Evolutionary conservation across 257 asterid species (phyloP).

Genomic region (Lycium barbarum): DNA sequence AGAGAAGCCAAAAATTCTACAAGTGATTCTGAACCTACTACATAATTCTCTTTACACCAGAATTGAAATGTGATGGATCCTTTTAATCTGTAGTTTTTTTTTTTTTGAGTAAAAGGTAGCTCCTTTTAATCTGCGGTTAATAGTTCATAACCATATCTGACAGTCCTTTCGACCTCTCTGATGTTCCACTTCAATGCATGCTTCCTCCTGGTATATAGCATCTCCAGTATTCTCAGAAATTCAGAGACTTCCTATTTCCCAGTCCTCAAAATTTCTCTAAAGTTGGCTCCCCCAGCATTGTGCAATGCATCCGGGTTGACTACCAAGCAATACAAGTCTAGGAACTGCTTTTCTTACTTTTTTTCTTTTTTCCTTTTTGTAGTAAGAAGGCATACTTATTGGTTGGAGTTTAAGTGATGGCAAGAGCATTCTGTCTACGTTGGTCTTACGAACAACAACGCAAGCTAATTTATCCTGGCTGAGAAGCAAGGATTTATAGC

Average conservation of each 20-base stretch:
- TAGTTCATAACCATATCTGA: conserved; percentile 4
- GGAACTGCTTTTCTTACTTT: not conserved
- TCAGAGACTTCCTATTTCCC: not conserved
- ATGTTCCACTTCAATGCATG: not conserved
- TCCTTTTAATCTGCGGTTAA: not conserved
- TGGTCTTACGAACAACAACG: not conserved
- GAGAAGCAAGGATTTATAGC: conserved; percentile 3
- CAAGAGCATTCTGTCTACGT: conserved; percentile 3
- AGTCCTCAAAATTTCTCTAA: not conserved
- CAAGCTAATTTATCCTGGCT: not conserved
- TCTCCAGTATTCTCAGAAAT: conserved; percentile 1
- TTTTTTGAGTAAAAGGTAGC: too few species aligned
- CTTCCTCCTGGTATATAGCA: conserved; percentile 3
- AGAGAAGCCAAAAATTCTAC: not conserved
- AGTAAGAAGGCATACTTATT: too few species aligned
- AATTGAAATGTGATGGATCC: not conserved
- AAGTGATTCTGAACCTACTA: not conserved
- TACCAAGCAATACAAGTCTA: not conserved
- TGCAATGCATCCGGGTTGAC: conserved; percentile 7
- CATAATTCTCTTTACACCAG: too few species aligned
- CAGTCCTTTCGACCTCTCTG: not conserved
- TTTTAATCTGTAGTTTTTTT: not conserved
- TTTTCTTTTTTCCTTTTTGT: too few species aligned
- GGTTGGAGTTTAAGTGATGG: not conserved
- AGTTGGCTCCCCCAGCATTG: not conserved